Percentiles rank a stretch among this genome's conserved stretches.
Evolutionary conservation across 2,329 filamentous ascomycete genomes (phyloP).

Genomic region (Trichophyton verrucosum): DNA sequence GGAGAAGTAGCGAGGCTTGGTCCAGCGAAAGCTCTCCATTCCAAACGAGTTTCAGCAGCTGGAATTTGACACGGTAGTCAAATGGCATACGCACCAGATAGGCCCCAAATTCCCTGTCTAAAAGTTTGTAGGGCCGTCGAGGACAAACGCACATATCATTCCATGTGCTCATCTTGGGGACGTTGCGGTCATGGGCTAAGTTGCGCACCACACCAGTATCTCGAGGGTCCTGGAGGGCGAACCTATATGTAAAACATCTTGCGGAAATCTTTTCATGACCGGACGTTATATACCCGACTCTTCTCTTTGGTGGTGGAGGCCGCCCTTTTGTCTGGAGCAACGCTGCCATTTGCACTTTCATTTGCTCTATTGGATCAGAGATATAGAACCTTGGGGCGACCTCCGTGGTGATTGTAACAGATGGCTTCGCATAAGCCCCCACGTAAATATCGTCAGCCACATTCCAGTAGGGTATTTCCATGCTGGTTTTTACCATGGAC

Average conservation of each 20-base stretch:
- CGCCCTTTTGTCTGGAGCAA: not conserved
- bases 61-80: conserved; percentile 47
- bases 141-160: conserved; percentile 11
- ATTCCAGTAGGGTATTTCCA: conserved; percentile 17
- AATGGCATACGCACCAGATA: conserved; percentile 20
- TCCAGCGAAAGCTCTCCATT: conserved; percentile 51
- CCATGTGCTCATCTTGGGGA: conserved; percentile 16
- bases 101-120: conserved; percentile 8
- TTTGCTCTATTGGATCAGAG: conserved; percentile 8
- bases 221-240: conserved; percentile 19
- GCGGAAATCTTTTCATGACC: conserved; percentile 15
- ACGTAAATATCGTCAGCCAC: conserved; percentile 15
- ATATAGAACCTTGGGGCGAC: conserved; percentile 16
- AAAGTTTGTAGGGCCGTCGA: not conserved
- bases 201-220: conserved; percentile 20
- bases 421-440: conserved; percentile 7
- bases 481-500: conserved; percentile 31
- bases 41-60: conserved; percentile 50
- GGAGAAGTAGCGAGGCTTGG: conserved; percentile 26
- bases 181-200: conserved; percentile 15
- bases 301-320: conserved; percentile 7
- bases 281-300: conserved; percentile 13
- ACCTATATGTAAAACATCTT: conserved; percentile 36
- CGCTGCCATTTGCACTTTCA: conserved; percentile 1
- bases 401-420: conserved; percentile 36